These are phyloP conservation scores for Termitomyces bulborhizus DNA, from an alignment of 768 basidiomycete genomes.

Conservation along the genomic window DNA sequence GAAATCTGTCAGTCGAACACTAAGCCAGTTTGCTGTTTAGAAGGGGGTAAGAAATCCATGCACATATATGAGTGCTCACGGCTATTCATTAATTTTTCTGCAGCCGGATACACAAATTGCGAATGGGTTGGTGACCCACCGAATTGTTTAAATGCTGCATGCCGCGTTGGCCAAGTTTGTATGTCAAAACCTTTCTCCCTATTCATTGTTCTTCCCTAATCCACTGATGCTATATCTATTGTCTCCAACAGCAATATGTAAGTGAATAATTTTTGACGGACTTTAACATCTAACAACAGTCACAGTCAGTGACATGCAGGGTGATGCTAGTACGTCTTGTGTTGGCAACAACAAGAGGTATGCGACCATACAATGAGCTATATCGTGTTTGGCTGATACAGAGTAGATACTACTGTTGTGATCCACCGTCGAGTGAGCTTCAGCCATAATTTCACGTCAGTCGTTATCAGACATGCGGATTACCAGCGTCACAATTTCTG, in stretches of 20 bases:
- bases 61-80: neutral
- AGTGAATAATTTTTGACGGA: neutral
- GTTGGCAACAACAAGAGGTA: slow-evolving; percentile 1
- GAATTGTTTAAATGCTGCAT: neutral
- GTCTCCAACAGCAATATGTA: neutral
- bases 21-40: neutral
- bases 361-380: neutral
- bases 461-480: neutral
- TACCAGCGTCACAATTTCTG: neutral
- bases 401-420: neutral
- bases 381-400: neutral
- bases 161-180: neutral
- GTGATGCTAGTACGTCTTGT: neutral
- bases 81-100: neutral
- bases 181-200: neutral
- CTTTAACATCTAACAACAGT: neutral
- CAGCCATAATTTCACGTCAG: no score
- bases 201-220: neutral
- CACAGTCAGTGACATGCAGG: slow-evolving; percentile 1
- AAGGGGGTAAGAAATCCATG: neutral
- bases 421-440: neutral
- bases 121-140: neutral
- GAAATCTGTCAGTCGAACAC: neutral
- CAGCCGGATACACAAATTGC: neutral
- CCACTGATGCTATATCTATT: neutral